Percentiles rank a stretch among this genome's conserved stretches.
Conservation (phyloP, 2,329 filamentous ascomycete species). For the Exophiala sideris region DNA sequence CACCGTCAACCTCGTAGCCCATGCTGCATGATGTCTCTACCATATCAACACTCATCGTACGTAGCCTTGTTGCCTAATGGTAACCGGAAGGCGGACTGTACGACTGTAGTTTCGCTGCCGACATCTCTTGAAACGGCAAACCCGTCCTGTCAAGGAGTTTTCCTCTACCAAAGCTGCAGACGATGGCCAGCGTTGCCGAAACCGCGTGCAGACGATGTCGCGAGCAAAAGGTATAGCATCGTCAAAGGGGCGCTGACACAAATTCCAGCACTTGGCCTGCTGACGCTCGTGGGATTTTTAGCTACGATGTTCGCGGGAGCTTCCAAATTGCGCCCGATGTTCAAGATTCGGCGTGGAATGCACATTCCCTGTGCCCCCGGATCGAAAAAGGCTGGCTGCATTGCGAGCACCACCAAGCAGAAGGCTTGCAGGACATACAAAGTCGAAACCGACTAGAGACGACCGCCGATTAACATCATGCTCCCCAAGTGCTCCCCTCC, state of each 20-base stretch:
- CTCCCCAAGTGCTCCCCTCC: no score
- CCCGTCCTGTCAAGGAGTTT: no score
- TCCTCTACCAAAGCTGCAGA: background rate
- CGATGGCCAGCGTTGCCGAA: slow-evolving; percentile 1
- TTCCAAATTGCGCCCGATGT: slow-evolving; percentile 11
- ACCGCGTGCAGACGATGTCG: slow-evolving; percentile 13
- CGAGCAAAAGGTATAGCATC: slow-evolving; percentile 8
- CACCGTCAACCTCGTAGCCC: no score
- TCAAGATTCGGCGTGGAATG: slow-evolving; percentile 6
- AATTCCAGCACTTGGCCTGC: background rate
- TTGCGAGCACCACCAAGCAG: slow-evolving; percentile 10
- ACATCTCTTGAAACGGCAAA: no score
- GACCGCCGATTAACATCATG: background rate
- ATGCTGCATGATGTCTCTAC: no score
- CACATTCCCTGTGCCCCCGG: slow-evolving; percentile 11
- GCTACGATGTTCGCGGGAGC: slow-evolving; percentile 15
- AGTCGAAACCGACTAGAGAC: background rate
- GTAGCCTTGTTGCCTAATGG: no score
- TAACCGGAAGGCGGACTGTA: no score
- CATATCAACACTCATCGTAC: no score
- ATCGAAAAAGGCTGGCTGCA: slow-evolving; percentile 14
- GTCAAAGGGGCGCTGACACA: background rate
- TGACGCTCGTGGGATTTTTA: background rate
- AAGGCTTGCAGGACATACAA: background rate
- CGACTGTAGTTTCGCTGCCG: no score